phyloP scores from a whole-genome alignment of 495 filamentous ascomycete genomes.

The Extremus antarcticus region DNA sequence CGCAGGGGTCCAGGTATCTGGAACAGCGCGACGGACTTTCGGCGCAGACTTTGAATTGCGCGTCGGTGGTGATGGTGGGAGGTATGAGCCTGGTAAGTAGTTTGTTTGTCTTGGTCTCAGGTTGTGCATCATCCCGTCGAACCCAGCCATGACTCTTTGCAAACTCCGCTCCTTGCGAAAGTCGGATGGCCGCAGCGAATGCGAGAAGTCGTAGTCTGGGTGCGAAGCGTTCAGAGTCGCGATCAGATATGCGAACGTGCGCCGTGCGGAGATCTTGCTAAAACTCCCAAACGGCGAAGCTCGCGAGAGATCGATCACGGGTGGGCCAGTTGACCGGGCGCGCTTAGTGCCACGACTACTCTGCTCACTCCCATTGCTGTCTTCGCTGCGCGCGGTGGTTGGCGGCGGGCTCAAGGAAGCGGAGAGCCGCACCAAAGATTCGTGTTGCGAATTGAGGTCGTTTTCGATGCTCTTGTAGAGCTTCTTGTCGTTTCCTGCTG shows the following conservation, averaged over 20 bases:
- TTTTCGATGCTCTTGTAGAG: conserved; percentile 90
- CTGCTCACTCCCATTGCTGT: conserved; percentile 1
- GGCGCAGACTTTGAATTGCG: conserved; percentile 15
- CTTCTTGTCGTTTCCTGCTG: conserved; percentile 88
- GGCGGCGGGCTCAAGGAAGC: conserved; percentile 72
- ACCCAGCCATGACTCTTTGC: conserved; percentile 63
- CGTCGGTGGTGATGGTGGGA: conserved; percentile 17
- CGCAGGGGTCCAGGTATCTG: conserved; percentile 59
- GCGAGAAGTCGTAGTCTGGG: conserved; percentile 94
- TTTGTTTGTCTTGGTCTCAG: conserved; percentile 49
- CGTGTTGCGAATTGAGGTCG: conserved; percentile 78
- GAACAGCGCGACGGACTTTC: conserved; percentile 26
- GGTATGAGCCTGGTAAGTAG: conserved; percentile 9
- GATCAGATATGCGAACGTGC: conserved; percentile 91
- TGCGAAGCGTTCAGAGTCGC: conserved; percentile 96
- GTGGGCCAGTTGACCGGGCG: conserved; percentile 18
- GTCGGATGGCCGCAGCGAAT: conserved; percentile 74
- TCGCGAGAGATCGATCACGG: conserved; percentile 57
- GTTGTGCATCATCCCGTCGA: conserved; percentile 77
- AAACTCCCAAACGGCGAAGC: conserved; percentile 85
- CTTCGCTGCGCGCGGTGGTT: conserved; percentile 1
- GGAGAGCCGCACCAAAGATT: conserved; percentile 69
- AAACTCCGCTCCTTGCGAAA: conserved; percentile 71
- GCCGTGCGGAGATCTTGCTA: conserved; percentile 72
- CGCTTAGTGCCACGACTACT: background rate